Percentiles rank a stretch among this genome's conserved stretches.
Conservation (phyloP, 2,329 filamentous ascomycete genomes). For the Alternaria sp. region DNA sequence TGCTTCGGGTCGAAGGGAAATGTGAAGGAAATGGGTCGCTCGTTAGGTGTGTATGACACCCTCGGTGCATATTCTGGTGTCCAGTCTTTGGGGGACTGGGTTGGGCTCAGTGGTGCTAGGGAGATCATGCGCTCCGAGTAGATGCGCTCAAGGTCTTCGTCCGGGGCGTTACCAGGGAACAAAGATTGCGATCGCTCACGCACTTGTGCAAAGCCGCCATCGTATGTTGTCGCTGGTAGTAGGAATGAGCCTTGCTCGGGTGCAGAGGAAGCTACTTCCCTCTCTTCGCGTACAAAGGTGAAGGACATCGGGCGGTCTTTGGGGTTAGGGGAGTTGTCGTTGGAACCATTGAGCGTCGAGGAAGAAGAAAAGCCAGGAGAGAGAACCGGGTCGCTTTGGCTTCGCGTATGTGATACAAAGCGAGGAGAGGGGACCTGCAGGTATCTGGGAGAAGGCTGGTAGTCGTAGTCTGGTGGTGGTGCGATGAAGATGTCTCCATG, state of each 20-base stretch:
- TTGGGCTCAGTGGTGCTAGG: conserved; percentile 9
- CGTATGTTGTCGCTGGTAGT: conserved; percentile 32
- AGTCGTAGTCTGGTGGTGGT: conserved; percentile 46
- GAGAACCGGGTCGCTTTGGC: conserved; percentile 29
- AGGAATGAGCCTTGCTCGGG: conserved; percentile 24
- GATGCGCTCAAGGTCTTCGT: neutral
- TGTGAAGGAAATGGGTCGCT: conserved; percentile 24
- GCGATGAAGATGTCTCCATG: conserved; percentile 45
- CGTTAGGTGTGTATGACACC: conserved; percentile 18
- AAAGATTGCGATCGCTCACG: conserved; percentile 20
- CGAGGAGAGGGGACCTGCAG: conserved; percentile 18
- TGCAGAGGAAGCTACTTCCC: conserved; percentile 15
- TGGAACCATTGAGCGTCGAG: conserved; percentile 20
- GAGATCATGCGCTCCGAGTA: conserved; percentile 9
- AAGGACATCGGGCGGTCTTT: conserved; percentile 18
- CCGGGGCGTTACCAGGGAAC: conserved; percentile 7
- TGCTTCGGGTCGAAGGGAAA: conserved; percentile 20
- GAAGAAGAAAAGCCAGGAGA: conserved; percentile 30
- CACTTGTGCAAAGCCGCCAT: conserved; percentile 15
- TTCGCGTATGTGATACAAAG: conserved; percentile 23
- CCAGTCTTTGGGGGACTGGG: neutral
- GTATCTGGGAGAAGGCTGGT: conserved; percentile 17
- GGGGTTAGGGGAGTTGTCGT: conserved; percentile 14
- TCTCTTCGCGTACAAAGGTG: conserved; percentile 17
- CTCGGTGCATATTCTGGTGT: conserved; percentile 2